Base-by-base conservation (phyloP, 495 filamentous ascomycete genomes). In the Hypoxylon perforatum region DNA sequence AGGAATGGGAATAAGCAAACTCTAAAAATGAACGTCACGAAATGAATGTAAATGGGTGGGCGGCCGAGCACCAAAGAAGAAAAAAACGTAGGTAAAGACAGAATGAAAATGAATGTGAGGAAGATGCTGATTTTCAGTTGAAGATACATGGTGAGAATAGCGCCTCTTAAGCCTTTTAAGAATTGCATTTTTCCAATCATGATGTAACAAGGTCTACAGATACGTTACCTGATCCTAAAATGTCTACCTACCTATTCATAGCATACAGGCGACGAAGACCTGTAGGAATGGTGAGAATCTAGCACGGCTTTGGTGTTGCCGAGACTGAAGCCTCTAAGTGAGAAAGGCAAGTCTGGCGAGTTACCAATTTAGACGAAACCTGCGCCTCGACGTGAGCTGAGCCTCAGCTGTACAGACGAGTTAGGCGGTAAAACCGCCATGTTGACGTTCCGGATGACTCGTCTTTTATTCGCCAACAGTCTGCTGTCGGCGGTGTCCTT, bases 31-130 rank as follows among this genome's bases (percentile, higher is more conserved):
- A 59, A 15, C 10, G 48, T 46, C 18, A 7, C 46, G 25, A 30
- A 58, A 17, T 22, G 6, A 63, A 44, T 3, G 22, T 35, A 65
- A 67, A 67, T 11, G 57, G 61, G 45, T 39, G 64, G 22, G 36
- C 53, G 48, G 33, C 46, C 64, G 64, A 58, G 58, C 58, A 47
- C 39, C 36, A 48, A 11, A 61, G 51, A 61, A 61, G 25, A 50
- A 62, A 61, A n/a, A 58, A 39, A 58, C 18, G 48, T 28, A 53
- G 39, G 28, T 47, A 14, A 39, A 39, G 42, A 44, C 19, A 63
- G 55, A 68, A n/a, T n/a, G n/a, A 5, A 53, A 68, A 49, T 42
- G 59, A 47, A 68, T 42, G 2, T 21, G 47, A 60, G 25, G 21
- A 66, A 55, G 45, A 62, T 28, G 14, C 58, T 49, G 46, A n/a